These are phyloP conservation scores for Plasmodium sp. DNA, from an alignment of 169 alveolate genomes.

Conservation along the genomic window DNA sequence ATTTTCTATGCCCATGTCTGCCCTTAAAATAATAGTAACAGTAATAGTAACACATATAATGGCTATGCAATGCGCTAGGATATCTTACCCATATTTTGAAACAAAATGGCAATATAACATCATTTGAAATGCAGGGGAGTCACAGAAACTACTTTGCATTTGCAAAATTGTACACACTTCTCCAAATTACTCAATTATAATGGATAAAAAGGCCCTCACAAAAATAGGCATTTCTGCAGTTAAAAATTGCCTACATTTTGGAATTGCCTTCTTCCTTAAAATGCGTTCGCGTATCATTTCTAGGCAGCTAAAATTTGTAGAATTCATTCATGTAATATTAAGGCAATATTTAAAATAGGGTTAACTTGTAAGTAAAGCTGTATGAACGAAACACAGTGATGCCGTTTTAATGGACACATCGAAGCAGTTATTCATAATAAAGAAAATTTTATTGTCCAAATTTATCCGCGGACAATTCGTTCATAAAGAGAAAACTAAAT, in stretches of 20 bases:
- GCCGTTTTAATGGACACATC: too few species aligned
- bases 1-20: neutral
- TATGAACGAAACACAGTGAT: too few species aligned
- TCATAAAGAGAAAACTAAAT: too few species aligned
- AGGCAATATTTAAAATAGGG: too few species aligned
- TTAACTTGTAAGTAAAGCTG: too few species aligned
- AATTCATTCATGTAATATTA: neutral
- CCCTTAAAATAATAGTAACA: neutral
- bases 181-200: neutral
- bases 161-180: neutral
- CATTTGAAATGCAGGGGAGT: neutral
- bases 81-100: neutral
- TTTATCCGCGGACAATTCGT: too few species aligned
- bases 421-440: too few species aligned
- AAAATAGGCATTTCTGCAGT: neutral
- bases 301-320: neutral
- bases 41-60: neutral
- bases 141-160: neutral
- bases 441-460: too few species aligned
- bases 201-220: neutral
- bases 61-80: neutral
- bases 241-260: neutral
- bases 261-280: neutral
- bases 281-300: neutral
- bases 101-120: neutral